phyloP scores from a whole-genome alignment of 140 eudicot genomes.

The Anethum foeniculum region DNA sequence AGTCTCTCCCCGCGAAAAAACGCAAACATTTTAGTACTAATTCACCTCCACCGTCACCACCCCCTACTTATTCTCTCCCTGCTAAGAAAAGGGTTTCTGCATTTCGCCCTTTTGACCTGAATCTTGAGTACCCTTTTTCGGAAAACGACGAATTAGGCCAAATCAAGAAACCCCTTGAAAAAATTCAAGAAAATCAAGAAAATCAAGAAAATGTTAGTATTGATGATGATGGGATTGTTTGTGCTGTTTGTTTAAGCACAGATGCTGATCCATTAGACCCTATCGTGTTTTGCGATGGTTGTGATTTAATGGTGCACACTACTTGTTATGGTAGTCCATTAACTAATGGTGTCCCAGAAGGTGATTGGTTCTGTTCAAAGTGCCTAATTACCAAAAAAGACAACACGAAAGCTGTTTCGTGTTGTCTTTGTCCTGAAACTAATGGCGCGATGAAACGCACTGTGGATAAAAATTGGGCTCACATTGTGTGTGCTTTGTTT shows the following conservation, averaged over 20 bases:
- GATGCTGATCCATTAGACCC: conserved; percentile 82
- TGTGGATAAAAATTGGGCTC: conserved; percentile 65
- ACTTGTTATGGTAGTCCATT: conserved; percentile 76
- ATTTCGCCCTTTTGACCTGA: conserved; percentile 45
- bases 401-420: conserved; percentile 15
- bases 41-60: conserved; percentile 24
- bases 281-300: conserved; percentile 83
- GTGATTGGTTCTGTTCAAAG: conserved; percentile 74
- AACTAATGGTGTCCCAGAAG: conserved; percentile 58
- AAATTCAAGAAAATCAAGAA: conserved; percentile 9
- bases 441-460: conserved; percentile 80
- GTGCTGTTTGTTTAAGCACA: conserved; percentile 72
- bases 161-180: not conserved
- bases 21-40: conserved; percentile 30
- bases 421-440: conserved; percentile 49
- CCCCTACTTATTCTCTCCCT: conserved; percentile 40
- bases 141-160: not conserved
- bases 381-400: conserved; percentile 20
- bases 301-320: conserved; percentile 78
- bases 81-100: conserved; percentile 80
- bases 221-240: conserved; percentile 74
- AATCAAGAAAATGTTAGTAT: conserved; percentile 5
- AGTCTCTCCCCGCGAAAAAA: conserved; percentile 66
- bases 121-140: conserved; percentile 38
- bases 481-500: conserved; percentile 65